Conservation (phyloP, 495 filamentous ascomycete genomes). For the Aspergillus taichungensis region DNA sequence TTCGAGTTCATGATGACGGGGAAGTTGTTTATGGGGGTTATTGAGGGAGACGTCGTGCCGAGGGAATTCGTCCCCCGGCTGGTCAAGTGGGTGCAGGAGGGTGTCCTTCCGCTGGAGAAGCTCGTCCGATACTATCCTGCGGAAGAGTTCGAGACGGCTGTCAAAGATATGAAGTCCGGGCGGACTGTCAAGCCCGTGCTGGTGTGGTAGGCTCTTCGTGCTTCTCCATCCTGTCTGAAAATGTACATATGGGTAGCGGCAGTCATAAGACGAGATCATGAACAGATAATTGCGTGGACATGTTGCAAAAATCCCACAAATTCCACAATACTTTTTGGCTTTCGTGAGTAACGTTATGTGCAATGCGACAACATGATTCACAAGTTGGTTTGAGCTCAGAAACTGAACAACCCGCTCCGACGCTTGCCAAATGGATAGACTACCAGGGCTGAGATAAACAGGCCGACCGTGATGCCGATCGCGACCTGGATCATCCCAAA, state of each 20-base stretch:
- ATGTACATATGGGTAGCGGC: no score
- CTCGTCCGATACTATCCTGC: slow-evolving; percentile 8
- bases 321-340: no score
- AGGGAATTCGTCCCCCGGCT: slow-evolving; percentile 21
- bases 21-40: slow-evolving; percentile 10
- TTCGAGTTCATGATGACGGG: slow-evolving; percentile 14
- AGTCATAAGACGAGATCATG: no score
- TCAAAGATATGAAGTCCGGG: slow-evolving; percentile 8
- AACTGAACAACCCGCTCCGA: slow-evolving; percentile 79
- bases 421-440: slow-evolving; percentile 88
- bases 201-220: slow-evolving; percentile 4
- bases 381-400: slow-evolving; percentile 32
- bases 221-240: no score
- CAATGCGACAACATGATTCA: no score
- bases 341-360: no score
- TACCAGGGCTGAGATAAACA: slow-evolving; percentile 75
- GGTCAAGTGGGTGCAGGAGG: slow-evolving; percentile 22
- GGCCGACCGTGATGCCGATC: slow-evolving; percentile 83
- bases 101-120: slow-evolving; percentile 17
- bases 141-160: slow-evolving; percentile 7
- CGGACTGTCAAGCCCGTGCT: slow-evolving; percentile 11
- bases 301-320: no score
- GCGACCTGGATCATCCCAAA: slow-evolving; percentile 87
- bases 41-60: slow-evolving; percentile 12
- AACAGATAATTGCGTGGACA: no score